Conservation (phyloP, 2,329 filamentous ascomycete genomes). For the Didymellaceae sp. region DNA sequence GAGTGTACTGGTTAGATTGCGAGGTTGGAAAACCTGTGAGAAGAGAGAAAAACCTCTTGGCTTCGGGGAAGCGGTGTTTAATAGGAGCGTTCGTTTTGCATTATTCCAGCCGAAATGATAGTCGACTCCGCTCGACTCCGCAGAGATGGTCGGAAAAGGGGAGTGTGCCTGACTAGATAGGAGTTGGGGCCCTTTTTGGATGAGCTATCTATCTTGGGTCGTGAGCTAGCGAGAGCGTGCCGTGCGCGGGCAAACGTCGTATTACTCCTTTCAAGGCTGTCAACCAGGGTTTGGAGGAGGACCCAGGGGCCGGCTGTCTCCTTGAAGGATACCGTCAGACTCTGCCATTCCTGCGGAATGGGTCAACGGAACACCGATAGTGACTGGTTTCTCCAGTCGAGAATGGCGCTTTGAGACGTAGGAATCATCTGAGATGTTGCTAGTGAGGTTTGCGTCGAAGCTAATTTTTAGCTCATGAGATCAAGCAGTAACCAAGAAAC, state of each 20-base stretch:
- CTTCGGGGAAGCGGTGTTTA: constrained; percentile 25
- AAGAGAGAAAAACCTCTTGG: constrained; percentile 27
- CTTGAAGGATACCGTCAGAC: constrained; percentile 24
- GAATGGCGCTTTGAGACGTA: constrained; percentile 17
- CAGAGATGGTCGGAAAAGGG: constrained; percentile 20
- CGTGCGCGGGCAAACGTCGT: constrained; percentile 23
- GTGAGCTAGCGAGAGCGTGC: constrained; percentile 21
- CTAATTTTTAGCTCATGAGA: constrained; percentile 22
- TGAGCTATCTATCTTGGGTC: constrained; percentile 29
- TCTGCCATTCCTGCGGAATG: constrained; percentile 28
- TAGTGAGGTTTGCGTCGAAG: constrained; percentile 25
- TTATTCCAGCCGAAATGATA: constrained; percentile 19
- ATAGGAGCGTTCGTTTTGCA: constrained; percentile 26
- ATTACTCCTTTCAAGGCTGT: constrained; percentile 26
- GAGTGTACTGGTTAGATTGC: constrained; percentile 32
- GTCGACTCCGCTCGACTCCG: constrained; percentile 19
- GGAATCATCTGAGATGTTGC: constrained; percentile 20
- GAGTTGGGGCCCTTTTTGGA: constrained; percentile 28
- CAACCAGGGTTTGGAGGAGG: constrained; percentile 22
- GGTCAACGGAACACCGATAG: constrained; percentile 17
- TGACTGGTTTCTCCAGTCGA: constrained; percentile 12
- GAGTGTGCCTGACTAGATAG: constrained; percentile 28
- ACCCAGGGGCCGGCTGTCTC: constrained; percentile 21
- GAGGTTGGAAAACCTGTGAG: constrained; percentile 29
- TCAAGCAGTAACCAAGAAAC: constrained; percentile 26